phyloP scores from a whole-genome alignment of 768 basidiomycete genomes.

The Tricholoma bakamatsutake region DNA sequence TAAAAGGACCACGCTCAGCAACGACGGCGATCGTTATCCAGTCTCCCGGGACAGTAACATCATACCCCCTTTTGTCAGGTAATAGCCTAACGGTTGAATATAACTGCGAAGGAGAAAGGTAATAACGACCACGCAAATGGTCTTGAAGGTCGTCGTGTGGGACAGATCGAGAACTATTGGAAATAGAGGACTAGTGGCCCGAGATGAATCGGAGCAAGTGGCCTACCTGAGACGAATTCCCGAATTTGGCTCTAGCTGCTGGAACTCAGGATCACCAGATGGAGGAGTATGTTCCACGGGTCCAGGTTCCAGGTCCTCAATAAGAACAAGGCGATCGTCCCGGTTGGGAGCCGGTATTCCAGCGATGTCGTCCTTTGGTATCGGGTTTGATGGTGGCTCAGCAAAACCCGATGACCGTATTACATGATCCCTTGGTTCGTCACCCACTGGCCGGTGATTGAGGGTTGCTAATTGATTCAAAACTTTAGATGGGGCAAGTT shows the following conservation, averaged over 20 bases:
- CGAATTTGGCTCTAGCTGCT: constrained; percentile 85
- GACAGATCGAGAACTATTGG: constrained; percentile 59
- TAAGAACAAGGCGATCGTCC: constrained; percentile 61
- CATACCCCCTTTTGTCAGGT: constrained; percentile 78
- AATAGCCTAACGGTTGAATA: constrained; percentile 81
- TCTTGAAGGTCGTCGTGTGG: constrained; percentile 76
- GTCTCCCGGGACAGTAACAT: constrained; percentile 87
- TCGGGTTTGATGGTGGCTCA: constrained; percentile 25
- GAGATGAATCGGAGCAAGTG: not conserved
- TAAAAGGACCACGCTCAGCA: constrained; percentile 81
- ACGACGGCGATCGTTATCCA: constrained; percentile 97
- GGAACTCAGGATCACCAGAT: constrained; percentile 70
- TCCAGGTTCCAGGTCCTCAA: constrained; percentile 75
- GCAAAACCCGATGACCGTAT: constrained; percentile 28
- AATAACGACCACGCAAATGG: constrained; percentile 78
- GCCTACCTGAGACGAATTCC: constrained; percentile 79
- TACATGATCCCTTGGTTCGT: constrained; percentile 7
- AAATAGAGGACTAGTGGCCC: constrained; percentile 1
- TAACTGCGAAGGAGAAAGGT: constrained; percentile 80
- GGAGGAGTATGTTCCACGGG: constrained; percentile 70
- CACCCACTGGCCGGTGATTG: constrained; percentile 15
- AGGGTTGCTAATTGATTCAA: constrained; percentile 44
- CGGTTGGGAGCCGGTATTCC: constrained; percentile 22
- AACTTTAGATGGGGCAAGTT: constrained; percentile 46
- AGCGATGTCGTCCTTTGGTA: not conserved